These are phyloP conservation scores for Vigna angularis DNA, from an alignment of 306 rosid species.

Conservation along the genomic window DNA sequence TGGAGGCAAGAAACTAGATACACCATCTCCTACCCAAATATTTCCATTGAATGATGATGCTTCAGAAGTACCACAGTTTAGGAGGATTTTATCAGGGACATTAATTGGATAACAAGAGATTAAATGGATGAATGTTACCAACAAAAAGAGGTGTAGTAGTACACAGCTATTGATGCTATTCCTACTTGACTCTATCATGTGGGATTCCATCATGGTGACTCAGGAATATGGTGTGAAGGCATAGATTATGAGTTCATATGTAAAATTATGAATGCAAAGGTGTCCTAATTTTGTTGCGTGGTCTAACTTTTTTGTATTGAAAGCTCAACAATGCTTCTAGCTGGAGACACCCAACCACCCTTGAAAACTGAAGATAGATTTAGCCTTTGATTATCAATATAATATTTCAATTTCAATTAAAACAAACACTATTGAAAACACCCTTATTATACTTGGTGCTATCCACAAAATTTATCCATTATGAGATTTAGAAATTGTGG, in stretches of 20 bases:
- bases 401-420: too few relatives aligned
- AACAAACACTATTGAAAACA: too few relatives aligned
- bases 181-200: not conserved
- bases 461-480: too few relatives aligned
- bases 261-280: not conserved
- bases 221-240: not conserved
- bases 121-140: constrained; percentile 18
- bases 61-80: constrained; percentile 46
- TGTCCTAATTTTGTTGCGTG: not conserved
- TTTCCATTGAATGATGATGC: constrained; percentile 46
- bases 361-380: too few relatives aligned
- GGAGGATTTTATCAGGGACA: constrained; percentile 40
- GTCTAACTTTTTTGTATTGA: not conserved
- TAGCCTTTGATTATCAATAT: too few relatives aligned
- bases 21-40: constrained; percentile 50
- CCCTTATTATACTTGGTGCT: too few relatives aligned
- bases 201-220: constrained; percentile 35
- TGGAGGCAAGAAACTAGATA: constrained; percentile 41
- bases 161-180: not conserved
- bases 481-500: too few relatives aligned
- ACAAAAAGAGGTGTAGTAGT: constrained; percentile 13
- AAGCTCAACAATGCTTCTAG: not conserved
- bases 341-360: constrained; percentile 8
- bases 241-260: not conserved
- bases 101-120: constrained; percentile 34